Percentiles rank a stretch among this genome's conserved stretches.
Evolutionary conservation across 371 early-diverging fungal genomes (phyloP).

Genomic region (Fennellomyces sp.): DNA sequence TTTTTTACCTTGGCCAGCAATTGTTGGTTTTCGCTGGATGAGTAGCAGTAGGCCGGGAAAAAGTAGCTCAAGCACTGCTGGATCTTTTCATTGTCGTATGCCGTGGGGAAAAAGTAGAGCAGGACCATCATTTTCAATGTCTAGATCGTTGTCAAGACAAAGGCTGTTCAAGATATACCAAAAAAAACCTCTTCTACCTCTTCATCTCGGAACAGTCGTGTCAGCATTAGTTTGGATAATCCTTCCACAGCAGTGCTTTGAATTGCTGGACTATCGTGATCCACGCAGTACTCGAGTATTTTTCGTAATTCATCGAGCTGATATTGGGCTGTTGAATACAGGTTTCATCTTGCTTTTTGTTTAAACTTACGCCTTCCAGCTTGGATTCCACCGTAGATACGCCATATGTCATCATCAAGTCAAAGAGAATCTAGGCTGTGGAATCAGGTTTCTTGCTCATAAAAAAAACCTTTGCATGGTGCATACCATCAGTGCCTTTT

Average conservation of each 20-base stretch:
- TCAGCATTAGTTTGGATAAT: conserved; percentile 67
- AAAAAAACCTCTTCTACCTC: conserved; percentile 47
- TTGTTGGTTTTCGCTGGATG: conserved; percentile 68
- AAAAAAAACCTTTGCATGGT: background rate
- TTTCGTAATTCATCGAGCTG: conserved; percentile 43
- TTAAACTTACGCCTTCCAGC: conserved; percentile 37
- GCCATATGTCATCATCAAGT: conserved; percentile 61
- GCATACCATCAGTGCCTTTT: conserved; percentile 51
- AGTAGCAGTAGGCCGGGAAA: conserved; percentile 81
- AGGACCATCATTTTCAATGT: conserved; percentile 69
- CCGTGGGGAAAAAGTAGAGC: conserved; percentile 79
- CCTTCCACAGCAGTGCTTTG: conserved; percentile 67
- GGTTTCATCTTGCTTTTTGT: too few species aligned
- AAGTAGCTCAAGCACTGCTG: conserved; percentile 87
- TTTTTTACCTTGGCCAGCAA: conserved; percentile 41
- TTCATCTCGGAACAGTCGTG: conserved; percentile 50
- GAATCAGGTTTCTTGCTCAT: background rate
- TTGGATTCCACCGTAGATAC: conserved; percentile 34
- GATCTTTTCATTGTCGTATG: conserved; percentile 62
- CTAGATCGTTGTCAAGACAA: too few species aligned
- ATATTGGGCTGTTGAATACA: too few species aligned
- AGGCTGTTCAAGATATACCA: background rate
- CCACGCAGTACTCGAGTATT: conserved; percentile 52
- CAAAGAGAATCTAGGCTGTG: conserved; percentile 59
- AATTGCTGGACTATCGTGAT: conserved; percentile 47